These are phyloP conservation scores for Pestalotiopsis sp. DNA, from an alignment of 2,329 filamentous ascomycete genomes.

Conservation along the genomic window DNA sequence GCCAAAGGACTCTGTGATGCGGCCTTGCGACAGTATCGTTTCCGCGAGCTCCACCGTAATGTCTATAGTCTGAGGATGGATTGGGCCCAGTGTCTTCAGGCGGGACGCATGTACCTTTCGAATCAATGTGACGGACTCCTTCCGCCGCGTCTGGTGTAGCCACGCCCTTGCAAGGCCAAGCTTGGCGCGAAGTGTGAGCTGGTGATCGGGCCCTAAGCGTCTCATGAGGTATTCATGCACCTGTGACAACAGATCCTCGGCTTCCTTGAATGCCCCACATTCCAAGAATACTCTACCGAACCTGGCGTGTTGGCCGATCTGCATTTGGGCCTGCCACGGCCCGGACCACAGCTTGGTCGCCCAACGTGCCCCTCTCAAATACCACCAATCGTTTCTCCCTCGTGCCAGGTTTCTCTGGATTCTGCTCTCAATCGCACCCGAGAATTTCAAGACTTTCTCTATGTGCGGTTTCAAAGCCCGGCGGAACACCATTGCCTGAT, in stretches of 20 bases:
- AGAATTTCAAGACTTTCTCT: not conserved
- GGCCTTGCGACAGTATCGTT: slow-evolving; percentile 3
- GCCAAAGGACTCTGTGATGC: slow-evolving; percentile 7
- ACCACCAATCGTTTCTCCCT: too few species aligned
- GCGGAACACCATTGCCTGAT: slow-evolving; percentile 11
- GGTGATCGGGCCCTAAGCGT: slow-evolving; percentile 13
- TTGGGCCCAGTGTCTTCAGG: not conserved
- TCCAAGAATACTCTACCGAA: slow-evolving; percentile 16
- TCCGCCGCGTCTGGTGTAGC: not conserved
- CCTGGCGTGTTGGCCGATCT: slow-evolving; percentile 6
- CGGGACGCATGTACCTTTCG: slow-evolving; percentile 1
- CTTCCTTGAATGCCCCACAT: slow-evolving; percentile 14
- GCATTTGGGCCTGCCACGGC: too few species aligned
- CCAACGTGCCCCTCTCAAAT: too few species aligned
- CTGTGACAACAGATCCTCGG: slow-evolving; percentile 8
- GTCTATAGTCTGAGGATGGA: slow-evolving; percentile 2
- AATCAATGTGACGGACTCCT: slow-evolving; percentile 3
- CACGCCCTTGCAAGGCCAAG: not conserved
- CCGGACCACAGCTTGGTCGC: too few species aligned
- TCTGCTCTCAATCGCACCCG: too few species aligned
- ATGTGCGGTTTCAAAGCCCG: slow-evolving; percentile 16
- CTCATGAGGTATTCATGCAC: slow-evolving; percentile 10
- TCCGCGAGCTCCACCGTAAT: slow-evolving; percentile 6
- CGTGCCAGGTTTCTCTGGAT: too few species aligned
- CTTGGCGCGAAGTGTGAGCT: slow-evolving; percentile 10